Evolutionary conservation across 2,329 filamentous ascomycete genomes (phyloP), one percentile per base, ranked within the genome.

Genomic region (Madurella mycetomatis): DNA sequence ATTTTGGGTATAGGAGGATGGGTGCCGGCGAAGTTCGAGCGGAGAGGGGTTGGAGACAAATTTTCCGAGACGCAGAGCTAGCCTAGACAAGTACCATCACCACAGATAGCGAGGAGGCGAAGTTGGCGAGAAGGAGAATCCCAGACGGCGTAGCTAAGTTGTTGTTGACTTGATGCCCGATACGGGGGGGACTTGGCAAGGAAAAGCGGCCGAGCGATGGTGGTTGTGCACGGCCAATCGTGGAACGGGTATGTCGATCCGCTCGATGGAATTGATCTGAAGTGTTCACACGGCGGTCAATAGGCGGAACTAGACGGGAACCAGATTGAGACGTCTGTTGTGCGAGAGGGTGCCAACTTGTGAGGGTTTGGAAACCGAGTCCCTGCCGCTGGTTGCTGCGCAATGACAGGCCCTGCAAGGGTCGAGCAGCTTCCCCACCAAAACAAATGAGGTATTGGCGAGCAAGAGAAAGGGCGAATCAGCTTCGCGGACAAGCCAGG

Each of bases 331-430:
- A 54, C 46, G 54, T 48, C 51, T 49, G 47, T 47, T 55, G 53
- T 55, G 13, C 54, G 54, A 55, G 45, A 47, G 39, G 31, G 31
- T 18, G 37, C 30, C n/a, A 39, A 19, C 30, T 39, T 25, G 44
- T 34, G 42, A 31, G 44, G 30, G 50, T 47, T 47, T 32, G 15
- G 17, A 39, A 37, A 17, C 40, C 15, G 4, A 11, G 16, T 9
- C 7, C 17, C 39, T 32, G 37, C 47, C 9, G 25, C 41, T 57
- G 49, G 54, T 59, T 57, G 57, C 55, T 59, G 52, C 47, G 57
- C 54, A 55, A 59, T 59, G 57, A 47, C 49, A 25, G 49, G 41
- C 13, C 13, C 4, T 37, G 47, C 31, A n/a, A 31, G 30, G 50
- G 50, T 30, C 17, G 4, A 31, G 13, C 31, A 40, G 31, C 19